These are phyloP conservation scores for Komagataella populi DNA, from an alignment of 805 yeast species.

Conservation along the genomic window DNA sequence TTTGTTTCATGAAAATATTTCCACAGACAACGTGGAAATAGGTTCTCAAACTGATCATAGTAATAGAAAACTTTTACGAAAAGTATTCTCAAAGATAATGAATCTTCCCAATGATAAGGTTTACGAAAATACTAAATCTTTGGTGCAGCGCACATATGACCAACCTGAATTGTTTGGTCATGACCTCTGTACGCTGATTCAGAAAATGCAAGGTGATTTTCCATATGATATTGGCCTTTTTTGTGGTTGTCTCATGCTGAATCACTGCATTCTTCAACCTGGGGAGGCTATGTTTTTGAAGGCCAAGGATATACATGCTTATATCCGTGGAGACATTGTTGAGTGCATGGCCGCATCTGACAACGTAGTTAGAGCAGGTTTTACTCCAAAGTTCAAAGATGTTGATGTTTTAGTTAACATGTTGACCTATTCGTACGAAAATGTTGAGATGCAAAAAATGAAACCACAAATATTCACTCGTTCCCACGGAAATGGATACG, in stretches of 20 bases:
- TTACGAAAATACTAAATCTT: slow-evolving; percentile 38
- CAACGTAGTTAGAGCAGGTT: slow-evolving; percentile 96
- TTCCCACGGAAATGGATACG: slow-evolving; percentile 53
- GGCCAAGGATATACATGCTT: slow-evolving; percentile 97
- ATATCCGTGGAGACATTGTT: slow-evolving; percentile 91
- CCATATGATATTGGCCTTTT: slow-evolving; percentile 91
- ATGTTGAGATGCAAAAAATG: slow-evolving; percentile 92
- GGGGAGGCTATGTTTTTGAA: slow-evolving; percentile 97
- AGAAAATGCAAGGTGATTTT: slow-evolving; percentile 73
- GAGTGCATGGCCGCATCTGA: slow-evolving; percentile 99
- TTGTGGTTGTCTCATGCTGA: slow-evolving; percentile 87
- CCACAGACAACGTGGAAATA: slow-evolving; percentile 22
- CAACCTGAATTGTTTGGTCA: slow-evolving; percentile 45
- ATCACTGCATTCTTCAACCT: slow-evolving; percentile 66
- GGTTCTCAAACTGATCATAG: slow-evolving; percentile 38
- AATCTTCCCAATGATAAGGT: slow-evolving; percentile 54
- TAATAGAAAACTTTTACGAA: slow-evolving; percentile 57
- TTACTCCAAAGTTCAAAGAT: slow-evolving; percentile 98
- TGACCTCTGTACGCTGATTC: slow-evolving; percentile 58
- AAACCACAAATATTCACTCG: slow-evolving; percentile 42
- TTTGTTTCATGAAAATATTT: slow-evolving; percentile 37
- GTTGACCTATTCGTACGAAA: slow-evolving; percentile 81
- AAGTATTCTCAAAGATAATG: slow-evolving; percentile 77
- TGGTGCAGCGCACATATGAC: slow-evolving; percentile 50
- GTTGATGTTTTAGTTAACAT: slow-evolving; percentile 78